phyloP scores from a whole-genome alignment of 192 early-diverging fungal genomes.

The Diversispora eburnea region DNA sequence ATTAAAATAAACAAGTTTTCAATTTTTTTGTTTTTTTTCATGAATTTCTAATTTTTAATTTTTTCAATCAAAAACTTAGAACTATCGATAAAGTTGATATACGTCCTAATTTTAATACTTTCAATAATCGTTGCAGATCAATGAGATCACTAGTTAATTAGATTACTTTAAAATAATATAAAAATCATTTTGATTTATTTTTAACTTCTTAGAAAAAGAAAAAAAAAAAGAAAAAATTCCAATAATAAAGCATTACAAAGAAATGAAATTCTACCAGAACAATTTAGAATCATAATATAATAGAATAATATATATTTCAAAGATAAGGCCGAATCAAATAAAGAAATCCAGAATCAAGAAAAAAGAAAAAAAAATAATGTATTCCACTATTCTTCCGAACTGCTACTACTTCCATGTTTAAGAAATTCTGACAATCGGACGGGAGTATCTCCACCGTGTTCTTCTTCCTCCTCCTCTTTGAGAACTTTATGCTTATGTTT shows the following conservation, averaged over 20 bases:
- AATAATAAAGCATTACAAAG: too few species aligned
- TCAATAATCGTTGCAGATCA: conserved; percentile 52
- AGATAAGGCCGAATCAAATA: neutral
- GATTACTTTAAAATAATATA: neutral
- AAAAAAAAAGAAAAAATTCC: too few species aligned
- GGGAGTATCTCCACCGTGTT: conserved; percentile 18
- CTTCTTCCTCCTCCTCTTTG: neutral
- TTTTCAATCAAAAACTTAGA: conserved; percentile 32
- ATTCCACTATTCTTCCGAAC: conserved; percentile 19
- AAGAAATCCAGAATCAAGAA: neutral
- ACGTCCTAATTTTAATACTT: conserved; percentile 55
- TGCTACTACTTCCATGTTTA: conserved; percentile 11
- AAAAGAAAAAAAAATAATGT: conserved; percentile 23
- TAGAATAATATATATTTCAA: too few species aligned
- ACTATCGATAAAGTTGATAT: conserved; percentile 59
- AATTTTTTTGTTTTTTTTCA: neutral
- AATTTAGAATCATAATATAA: too few species aligned
- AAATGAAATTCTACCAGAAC: too few species aligned
- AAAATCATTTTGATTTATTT: neutral
- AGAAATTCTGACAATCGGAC: conserved; percentile 17
- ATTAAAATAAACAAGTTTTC: neutral
- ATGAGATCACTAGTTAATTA: neutral
- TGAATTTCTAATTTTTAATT: neutral
- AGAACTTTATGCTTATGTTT: conserved; percentile 12
- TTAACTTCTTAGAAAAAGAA: too few species aligned